These are phyloP conservation scores for Colletotrichum cordylinicola DNA, from an alignment of 2,329 filamentous ascomycete species.

Conservation along the genomic window DNA sequence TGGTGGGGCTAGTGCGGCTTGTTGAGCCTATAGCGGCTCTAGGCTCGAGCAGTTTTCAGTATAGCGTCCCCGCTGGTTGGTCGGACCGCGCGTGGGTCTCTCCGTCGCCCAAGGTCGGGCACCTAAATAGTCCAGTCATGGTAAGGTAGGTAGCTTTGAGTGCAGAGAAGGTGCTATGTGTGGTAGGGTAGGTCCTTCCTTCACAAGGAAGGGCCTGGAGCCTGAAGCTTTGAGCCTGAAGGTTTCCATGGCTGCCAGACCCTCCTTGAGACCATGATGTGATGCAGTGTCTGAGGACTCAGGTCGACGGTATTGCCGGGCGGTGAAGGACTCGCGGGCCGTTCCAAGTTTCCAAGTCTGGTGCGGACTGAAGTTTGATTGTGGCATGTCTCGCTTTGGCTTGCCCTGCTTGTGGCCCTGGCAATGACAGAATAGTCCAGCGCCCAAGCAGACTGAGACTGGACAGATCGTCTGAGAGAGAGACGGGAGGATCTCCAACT, in stretches of 20 bases:
- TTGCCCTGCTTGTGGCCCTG: constrained; percentile 2
- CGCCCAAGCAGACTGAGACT: neutral
- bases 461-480: constrained; percentile 8
- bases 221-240: neutral
- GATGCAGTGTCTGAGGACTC: neutral
- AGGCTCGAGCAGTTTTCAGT: neutral
- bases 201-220: neutral
- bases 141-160: neutral
- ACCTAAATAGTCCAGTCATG: neutral
- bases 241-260: neutral
- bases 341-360: constrained; percentile 12
- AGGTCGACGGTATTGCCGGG: neutral
- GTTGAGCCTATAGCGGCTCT: neutral
- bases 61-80: constrained; percentile 5
- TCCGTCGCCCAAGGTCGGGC: neutral
- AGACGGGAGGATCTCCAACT: constrained; percentile 7
- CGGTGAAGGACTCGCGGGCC: neutral
- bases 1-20: neutral
- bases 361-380: constrained; percentile 5
- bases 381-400: constrained; percentile 4
- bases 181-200: neutral
- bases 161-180: neutral
- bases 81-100: neutral
- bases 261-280: neutral
- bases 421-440: neutral